phyloP scores from a whole-genome alignment of 805 yeast genomes.

The Lipomyces sp. region DNA sequence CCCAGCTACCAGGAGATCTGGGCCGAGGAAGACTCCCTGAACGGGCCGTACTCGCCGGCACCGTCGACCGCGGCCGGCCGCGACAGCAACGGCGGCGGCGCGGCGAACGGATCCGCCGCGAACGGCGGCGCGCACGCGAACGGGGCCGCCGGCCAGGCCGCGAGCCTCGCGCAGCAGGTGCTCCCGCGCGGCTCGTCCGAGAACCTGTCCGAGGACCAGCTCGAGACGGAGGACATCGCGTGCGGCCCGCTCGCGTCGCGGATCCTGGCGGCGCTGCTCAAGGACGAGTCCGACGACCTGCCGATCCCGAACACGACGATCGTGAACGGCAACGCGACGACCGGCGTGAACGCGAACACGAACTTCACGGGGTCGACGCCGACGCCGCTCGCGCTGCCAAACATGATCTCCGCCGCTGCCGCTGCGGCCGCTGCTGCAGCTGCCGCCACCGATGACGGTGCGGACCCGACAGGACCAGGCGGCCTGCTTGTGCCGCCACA shows the following conservation, averaged over 20 bases:
- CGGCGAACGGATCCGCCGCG: conserved; percentile 32
- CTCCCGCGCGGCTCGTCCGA: conserved; percentile 60
- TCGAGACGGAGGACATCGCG: conserved; percentile 72
- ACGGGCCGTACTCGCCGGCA: conserved; percentile 31
- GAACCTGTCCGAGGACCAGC: conserved; percentile 53
- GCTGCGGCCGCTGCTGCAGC: conserved; percentile 3
- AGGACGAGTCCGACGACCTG: conserved; percentile 28
- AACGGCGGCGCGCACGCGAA: neutral
- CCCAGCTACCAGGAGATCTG: conserved; percentile 77
- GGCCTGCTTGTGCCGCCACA: no score
- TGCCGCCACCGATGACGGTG: neutral
- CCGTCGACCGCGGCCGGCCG: neutral
- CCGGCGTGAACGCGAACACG: neutral
- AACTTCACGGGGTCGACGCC: no score
- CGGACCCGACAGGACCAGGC: no score
- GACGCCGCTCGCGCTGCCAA: no score
- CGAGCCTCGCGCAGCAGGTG: conserved; percentile 10
- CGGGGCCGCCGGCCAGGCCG: neutral
- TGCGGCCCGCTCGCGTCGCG: conserved; percentile 91
- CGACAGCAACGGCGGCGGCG: neutral
- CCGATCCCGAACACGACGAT: conserved; percentile 9
- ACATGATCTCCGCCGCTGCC: no score
- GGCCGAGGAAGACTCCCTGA: conserved; percentile 67
- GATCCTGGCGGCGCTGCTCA: conserved; percentile 66
- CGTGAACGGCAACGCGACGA: conserved; percentile 4